Evolutionary conservation across 305 asterid genomes (phyloP).

Genomic region (Fraxinus sp.): DNA sequence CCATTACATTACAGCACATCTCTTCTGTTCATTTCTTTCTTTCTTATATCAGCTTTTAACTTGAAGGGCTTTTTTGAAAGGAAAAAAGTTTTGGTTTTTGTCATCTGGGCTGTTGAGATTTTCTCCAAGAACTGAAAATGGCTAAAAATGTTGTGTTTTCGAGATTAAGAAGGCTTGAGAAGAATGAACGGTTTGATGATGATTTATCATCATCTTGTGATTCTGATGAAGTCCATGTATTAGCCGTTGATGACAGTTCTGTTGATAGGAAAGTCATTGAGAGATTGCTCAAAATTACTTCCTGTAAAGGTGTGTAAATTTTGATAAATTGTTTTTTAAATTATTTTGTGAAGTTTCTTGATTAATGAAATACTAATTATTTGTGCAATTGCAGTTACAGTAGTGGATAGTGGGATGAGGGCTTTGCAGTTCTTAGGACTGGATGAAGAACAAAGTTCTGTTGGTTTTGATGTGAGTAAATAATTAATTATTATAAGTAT

Average conservation of each 20-base stretch:
- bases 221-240: slow-evolving; percentile 57
- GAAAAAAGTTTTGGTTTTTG: neutral
- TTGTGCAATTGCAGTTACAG: slow-evolving; percentile 55
- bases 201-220: slow-evolving; percentile 20
- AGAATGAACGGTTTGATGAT: slow-evolving; percentile 33
- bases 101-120: slow-evolving; percentile 34
- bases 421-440: slow-evolving; percentile 86
- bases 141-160: slow-evolving; percentile 54
- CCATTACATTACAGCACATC: slow-evolving; percentile 3
- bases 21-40: neutral
- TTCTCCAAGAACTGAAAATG: slow-evolving; percentile 29
- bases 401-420: slow-evolving; percentile 89
- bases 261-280: slow-evolving; percentile 90
- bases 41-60: slow-evolving; percentile 13
- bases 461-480: slow-evolving; percentile 60
- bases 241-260: slow-evolving; percentile 90
- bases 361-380: neutral
- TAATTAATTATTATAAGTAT: neutral
- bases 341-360: neutral
- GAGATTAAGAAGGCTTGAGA: slow-evolving; percentile 45
- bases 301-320: slow-evolving; percentile 66
- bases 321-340: neutral
- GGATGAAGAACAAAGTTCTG: slow-evolving; percentile 58
- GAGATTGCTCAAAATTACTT: slow-evolving; percentile 78
- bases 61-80: slow-evolving; percentile 19